Evolutionary conservation across 2,329 filamentous ascomycete species (phyloP).

Genomic region (Saccharata proteae): DNA sequence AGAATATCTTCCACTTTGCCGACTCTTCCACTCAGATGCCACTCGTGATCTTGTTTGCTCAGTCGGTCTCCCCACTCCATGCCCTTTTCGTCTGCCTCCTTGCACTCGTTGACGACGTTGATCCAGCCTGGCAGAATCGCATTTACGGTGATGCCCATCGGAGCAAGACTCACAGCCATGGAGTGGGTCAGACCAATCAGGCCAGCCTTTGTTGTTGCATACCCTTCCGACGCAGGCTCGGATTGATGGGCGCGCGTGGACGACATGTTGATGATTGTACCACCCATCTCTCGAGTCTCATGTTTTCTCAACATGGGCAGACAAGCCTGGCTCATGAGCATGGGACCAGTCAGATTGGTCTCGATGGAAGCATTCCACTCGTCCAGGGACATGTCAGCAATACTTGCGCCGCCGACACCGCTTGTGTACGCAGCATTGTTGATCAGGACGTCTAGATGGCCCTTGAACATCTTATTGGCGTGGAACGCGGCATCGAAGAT

Average conservation of each 20-base stretch:
- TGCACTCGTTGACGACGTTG: constrained; percentile 33
- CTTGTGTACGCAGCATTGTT: constrained; percentile 23
- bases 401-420: constrained; percentile 14
- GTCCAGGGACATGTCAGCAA: constrained; percentile 16
- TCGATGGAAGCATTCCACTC: constrained; percentile 24
- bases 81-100: constrained; percentile 28
- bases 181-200: constrained; percentile 38
- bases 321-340: constrained; percentile 20
- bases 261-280: constrained; percentile 34
- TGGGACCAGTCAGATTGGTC: constrained; percentile 22
- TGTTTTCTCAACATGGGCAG: constrained; percentile 17
- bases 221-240: constrained; percentile 38
- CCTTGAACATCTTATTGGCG: constrained; percentile 25
- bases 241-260: constrained; percentile 39
- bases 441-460: constrained; percentile 21
- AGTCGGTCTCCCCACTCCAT: constrained; percentile 35
- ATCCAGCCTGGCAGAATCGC: constrained; percentile 42
- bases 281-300: constrained; percentile 4
- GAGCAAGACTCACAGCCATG: constrained; percentile 34
- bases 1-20: constrained; percentile 37
- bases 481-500: constrained; percentile 24
- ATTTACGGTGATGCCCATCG: constrained; percentile 35
- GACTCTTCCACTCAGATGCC: constrained; percentile 40
- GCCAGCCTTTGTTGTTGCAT: constrained; percentile 39
- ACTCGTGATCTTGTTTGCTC: constrained; percentile 32